A percentile compares a stretch with the other conserved stretches of the same genome.
phyloP scores from a whole-genome alignment of 2,329 filamentous ascomycete species.

The Microsporum audouinii region DNA sequence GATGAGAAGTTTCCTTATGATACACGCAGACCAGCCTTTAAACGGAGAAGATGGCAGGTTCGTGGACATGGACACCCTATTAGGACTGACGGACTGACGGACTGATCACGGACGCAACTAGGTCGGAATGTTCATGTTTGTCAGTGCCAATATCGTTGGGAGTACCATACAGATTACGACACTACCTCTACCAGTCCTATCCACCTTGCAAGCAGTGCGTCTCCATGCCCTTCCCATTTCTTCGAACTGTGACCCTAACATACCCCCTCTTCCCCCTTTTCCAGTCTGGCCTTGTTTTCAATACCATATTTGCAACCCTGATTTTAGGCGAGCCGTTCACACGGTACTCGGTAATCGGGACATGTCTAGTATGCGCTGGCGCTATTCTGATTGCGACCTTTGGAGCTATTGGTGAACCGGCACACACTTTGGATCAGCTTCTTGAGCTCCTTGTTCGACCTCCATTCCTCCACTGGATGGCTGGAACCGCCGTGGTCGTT shows the following conservation, averaged over 20 bases:
- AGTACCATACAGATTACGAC: slow-evolving; percentile 97
- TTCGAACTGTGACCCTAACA: slow-evolving; percentile 4
- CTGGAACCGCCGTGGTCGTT: slow-evolving; percentile 63
- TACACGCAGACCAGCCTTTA: slow-evolving; percentile 73
- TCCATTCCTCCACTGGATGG: slow-evolving; percentile 82
- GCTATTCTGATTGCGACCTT: slow-evolving; percentile 90
- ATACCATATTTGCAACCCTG: slow-evolving; percentile 90
- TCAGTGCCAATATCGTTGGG: slow-evolving; percentile 84
- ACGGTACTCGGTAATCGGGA: slow-evolving; percentile 81
- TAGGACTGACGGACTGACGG: neutral
- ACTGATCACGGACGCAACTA: slow-evolving; percentile 17
- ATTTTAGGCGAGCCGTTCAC: slow-evolving; percentile 92
- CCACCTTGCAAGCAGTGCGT: slow-evolving; percentile 71
- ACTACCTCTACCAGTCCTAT: slow-evolving; percentile 82
- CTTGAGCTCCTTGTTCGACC: slow-evolving; percentile 60
- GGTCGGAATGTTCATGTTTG: slow-evolving; percentile 92
- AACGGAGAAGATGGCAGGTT: slow-evolving; percentile 80
- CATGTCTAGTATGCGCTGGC: slow-evolving; percentile 72
- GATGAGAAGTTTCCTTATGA: slow-evolving; percentile 79
- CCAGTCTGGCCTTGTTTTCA: slow-evolving; percentile 85
- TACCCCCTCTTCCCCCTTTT: neutral
- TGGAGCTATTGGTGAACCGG: slow-evolving; percentile 84
- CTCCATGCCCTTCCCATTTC: neutral
- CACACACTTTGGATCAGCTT: slow-evolving; percentile 75
- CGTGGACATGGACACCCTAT: neutral